Evolutionary conservation across 2,329 filamentous ascomycete genomes (phyloP).

Genomic region (Bisporella sp.): DNA sequence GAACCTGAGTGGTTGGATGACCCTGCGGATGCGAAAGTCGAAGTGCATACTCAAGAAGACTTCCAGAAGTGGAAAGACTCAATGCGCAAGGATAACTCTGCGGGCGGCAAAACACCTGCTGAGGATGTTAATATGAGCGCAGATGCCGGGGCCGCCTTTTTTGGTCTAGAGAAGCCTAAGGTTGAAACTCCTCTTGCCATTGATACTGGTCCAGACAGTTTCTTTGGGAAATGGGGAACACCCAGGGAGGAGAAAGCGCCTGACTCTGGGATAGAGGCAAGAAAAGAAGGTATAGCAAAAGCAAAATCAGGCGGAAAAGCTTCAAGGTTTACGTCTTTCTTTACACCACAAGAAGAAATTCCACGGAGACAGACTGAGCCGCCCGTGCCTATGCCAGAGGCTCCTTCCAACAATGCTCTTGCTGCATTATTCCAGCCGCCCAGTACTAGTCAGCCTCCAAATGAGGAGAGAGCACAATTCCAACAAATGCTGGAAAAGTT

Average conservation of each 20-base stretch:
- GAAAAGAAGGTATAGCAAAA: conserved; percentile 39
- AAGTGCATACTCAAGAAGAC: conserved; percentile 77
- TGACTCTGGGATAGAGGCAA: conserved; percentile 31
- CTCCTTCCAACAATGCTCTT: conserved; percentile 17
- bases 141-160: conserved; percentile 28
- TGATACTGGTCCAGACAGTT: conserved; percentile 67
- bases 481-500: conserved; percentile 77
- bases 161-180: conserved; percentile 40
- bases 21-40: conserved; percentile 59
- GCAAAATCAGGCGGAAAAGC: conserved; percentile 56
- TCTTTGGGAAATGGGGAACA: conserved; percentile 55
- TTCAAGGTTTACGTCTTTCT: conserved; percentile 82
- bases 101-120: conserved; percentile 18
- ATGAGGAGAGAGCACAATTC: conserved; percentile 78
- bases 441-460: conserved; percentile 23
- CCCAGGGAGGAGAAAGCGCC: conserved; percentile 39
- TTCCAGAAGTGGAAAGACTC: conserved; percentile 91
- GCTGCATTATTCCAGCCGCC: conserved; percentile 12
- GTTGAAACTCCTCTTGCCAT: conserved; percentile 48
- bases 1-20: conserved; percentile 91
- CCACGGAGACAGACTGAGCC: conserved; percentile 42
- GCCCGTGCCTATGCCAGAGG: conserved; percentile 31
- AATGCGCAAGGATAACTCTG: conserved; percentile 44
- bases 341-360: conserved; percentile 51
- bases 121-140: conserved; percentile 33